Base-by-base conservation (phyloP, 768 basidiomycete species). In the Pholiota conissans region DNA sequence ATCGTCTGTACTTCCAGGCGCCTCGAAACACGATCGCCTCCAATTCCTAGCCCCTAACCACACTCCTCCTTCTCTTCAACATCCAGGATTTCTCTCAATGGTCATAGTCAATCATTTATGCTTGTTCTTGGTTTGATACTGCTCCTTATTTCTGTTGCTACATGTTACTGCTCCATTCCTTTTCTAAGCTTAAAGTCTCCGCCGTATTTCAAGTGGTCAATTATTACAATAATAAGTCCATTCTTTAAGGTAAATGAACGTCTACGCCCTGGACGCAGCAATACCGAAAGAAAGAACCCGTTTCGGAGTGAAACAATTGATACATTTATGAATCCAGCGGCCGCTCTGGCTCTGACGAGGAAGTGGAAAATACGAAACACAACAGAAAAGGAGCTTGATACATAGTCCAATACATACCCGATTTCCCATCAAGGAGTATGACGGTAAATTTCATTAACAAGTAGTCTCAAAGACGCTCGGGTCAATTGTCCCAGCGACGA, bases 101-200 rank as follows among this genome's bases (percentile, higher is more conserved):
- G 42, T 45, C 22, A 32, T 13, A 58, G 42, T 52, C 57, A 55
- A 58, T 58, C 57, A 60, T 57, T 56, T 59, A 61, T 63, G 59
- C 60, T 61, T 32, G 30, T 58, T 28, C 28, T 57, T 58, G 50
- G 57, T 52, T 45, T 40, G 24, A 47, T 54, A 18, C 40, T 58
- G 50, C 47, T 58, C n/a, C 32, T 49, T 49, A 20, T 51, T 20
- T 28, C 42, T 30, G 9, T 54, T 42, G 49, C 47, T 47, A 47
- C 30, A 53, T 32, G 55, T 18, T 55, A 49, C 52, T 49, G n/a
- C 18, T 26, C 49, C 28, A 11, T 20, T 14, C 26, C 3, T 48
- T 29, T n/a, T 30, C n/a, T 14, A 57, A 42, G 35, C 22, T 26
- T 46, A 57, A 50, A 45, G 45, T 29, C 49, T 51, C 45, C n/a